Evolutionary conservation across 106 monocot genomes (phyloP), one percentile per base, ranked within the genome.

Genomic region (Phalaenopsis aphrodite): DNA sequence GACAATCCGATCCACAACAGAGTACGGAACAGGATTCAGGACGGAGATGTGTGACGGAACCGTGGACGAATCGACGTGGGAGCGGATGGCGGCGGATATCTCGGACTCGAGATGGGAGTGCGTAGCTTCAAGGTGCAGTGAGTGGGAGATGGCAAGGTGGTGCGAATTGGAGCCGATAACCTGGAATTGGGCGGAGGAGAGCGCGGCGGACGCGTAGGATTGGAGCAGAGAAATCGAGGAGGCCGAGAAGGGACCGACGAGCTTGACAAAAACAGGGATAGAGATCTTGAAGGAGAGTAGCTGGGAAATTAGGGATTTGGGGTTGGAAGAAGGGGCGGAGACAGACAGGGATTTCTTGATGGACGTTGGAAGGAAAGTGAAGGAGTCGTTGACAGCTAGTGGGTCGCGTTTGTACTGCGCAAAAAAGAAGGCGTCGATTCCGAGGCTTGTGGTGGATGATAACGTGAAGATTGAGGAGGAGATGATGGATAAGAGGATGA

Each of bases 231-330:
- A 81, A 47, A 90, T 56, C 55, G 84, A 49, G 79, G 81, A 2
- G 79, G 92, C 81, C 86, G 92, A 92, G 83, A 84, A 83, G 42
- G 83, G 48, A 68, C 92, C 97, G 75, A 87, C 94, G 81, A 96
- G 91, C 75, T 83, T 85, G 81, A 94, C 88, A 57, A 87, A 42
- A 77, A 96, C 85, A 74, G 96, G 90, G 81, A 96, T 75, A 55
- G 90, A 73, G 83, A 94, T 72, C 21, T 83, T n/a, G 77, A 92
- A 65, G 71, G 77, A 75, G 72, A 79, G 83, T 65, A 88, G 84
- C 30, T 46, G 55, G 83, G 83, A 85, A 76, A 64, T 9, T 56
- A 80, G 68, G 81, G 74, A 41, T 76, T 79, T 49, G 75, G 77
- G 42, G 39, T 49, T 42, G 30, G 75, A 58, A 36, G 79, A 52